phyloP scores from a whole-genome alignment of 1,284 basidiomycete species.

The Pyrrhoderma lamaoense region DNA sequence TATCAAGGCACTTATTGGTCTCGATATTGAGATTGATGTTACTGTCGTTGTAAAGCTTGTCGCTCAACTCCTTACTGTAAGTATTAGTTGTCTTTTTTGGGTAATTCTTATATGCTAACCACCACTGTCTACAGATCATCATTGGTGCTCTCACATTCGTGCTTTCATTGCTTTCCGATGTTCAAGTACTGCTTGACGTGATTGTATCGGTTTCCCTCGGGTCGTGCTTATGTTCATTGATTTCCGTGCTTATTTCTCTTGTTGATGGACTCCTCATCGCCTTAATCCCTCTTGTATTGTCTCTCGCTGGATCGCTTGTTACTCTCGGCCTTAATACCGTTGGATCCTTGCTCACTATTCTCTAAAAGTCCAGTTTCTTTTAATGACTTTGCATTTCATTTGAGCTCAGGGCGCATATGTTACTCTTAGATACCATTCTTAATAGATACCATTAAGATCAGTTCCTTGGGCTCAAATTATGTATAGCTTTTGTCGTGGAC shows the following conservation, averaged over 20 bases:
- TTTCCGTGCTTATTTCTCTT: not conserved
- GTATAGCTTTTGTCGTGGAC: no score
- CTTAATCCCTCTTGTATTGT: slow-evolving; percentile 10
- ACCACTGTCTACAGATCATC: not conserved
- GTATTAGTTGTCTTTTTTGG: not conserved
- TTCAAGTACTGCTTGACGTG: not conserved
- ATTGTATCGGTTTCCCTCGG: slow-evolving; percentile 5
- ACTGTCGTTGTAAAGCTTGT: slow-evolving; percentile 13
- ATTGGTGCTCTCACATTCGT: slow-evolving; percentile 7
- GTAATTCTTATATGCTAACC: not conserved
- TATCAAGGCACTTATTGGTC: slow-evolving; percentile 15
- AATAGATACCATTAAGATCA: no score
- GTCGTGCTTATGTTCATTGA: slow-evolving; percentile 3
- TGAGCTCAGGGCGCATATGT: no score
- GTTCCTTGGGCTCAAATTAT: no score
- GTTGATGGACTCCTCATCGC: slow-evolving; percentile 11
- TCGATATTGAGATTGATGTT: slow-evolving; percentile 4
- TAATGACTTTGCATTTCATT: no score
- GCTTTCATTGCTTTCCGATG: slow-evolving; percentile 1
- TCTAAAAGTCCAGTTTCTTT: not conserved
- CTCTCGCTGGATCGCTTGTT: not conserved
- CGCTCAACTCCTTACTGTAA: slow-evolving; percentile 12
- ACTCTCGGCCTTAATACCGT: slow-evolving; percentile 2
- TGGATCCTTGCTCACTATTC: slow-evolving; percentile 3
- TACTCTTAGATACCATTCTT: no score